phyloP scores from a whole-genome alignment of 2,329 filamentous ascomycete genomes.

The Diaporthe eres region DNA sequence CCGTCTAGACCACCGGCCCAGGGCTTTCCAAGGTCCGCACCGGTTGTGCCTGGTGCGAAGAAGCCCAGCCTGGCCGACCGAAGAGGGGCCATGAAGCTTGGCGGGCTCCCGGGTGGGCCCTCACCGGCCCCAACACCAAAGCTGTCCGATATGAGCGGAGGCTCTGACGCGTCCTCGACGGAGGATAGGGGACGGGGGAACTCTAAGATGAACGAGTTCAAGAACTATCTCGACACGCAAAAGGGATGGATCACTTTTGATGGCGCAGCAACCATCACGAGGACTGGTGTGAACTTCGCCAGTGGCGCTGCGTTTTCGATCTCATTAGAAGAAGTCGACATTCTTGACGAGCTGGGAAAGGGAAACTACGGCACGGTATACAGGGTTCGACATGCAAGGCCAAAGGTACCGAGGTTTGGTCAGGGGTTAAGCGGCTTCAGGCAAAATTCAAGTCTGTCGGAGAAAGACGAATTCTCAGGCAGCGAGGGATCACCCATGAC shows the following conservation, averaged over 20 bases:
- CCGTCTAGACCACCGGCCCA: constrained; percentile 62
- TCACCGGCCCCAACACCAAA: constrained; percentile 56
- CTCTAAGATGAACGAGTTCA: constrained; percentile 72
- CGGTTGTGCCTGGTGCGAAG: constrained; percentile 56
- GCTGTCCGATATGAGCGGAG: constrained; percentile 57
- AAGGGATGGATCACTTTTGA: constrained; percentile 93
- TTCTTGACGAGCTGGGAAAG: constrained; percentile 92
- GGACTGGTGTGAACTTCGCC: constrained; percentile 91
- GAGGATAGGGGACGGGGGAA: constrained; percentile 56
- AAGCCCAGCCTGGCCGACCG: constrained; percentile 76
- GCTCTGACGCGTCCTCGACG: constrained; percentile 44
- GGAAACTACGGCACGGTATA: constrained; percentile 99
- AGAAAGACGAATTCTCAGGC: constrained; percentile 49
- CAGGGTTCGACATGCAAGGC: constrained; percentile 90
- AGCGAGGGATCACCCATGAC: constrained; percentile 49
- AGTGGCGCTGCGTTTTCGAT: constrained; percentile 93
- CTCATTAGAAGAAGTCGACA: constrained; percentile 95
- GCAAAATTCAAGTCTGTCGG: constrained; percentile 53
- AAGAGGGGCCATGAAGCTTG: constrained; percentile 72
- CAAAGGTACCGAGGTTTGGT: constrained; percentile 69
- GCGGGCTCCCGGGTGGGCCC: constrained; percentile 54
- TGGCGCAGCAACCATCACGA: constrained; percentile 90
- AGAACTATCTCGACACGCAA: constrained; percentile 90
- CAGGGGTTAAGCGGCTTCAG: constrained; percentile 67
- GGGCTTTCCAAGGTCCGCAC: constrained; percentile 68